Evolutionary conservation across 495 filamentous ascomycete species (phyloP).

Genomic region (Pyrenula aspistea): DNA sequence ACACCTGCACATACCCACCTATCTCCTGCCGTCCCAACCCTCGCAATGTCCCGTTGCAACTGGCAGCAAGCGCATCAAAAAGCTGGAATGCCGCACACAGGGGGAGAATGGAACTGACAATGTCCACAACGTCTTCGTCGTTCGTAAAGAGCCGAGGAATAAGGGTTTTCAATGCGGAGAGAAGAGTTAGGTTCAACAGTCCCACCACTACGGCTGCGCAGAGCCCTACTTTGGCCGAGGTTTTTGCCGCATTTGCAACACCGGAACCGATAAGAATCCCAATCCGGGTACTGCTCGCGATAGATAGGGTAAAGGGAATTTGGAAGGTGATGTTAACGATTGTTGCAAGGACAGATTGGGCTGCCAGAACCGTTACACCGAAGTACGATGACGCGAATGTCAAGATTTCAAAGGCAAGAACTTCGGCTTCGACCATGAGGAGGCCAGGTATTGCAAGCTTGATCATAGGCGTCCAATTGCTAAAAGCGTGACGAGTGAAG

Average conservation of each 20-base stretch:
- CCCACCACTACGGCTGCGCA: constrained; percentile 55
- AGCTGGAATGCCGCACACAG: constrained; percentile 79
- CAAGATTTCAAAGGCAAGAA: constrained; percentile 71
- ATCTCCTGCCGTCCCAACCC: constrained; percentile 79
- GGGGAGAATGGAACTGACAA: constrained; percentile 64
- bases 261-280: constrained; percentile 59
- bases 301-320: constrained; percentile 53
- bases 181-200: constrained; percentile 58
- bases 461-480: constrained; percentile 84
- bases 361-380: constrained; percentile 55
- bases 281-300: constrained; percentile 51
- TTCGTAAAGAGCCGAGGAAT: constrained; percentile 72
- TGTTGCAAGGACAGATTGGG: constrained; percentile 54
- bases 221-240: constrained; percentile 57
- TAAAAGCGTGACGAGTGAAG: constrained; percentile 52
- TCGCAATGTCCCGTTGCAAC: constrained; percentile 71
- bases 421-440: constrained; percentile 88
- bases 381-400: constrained; percentile 62
- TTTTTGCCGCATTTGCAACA: constrained; percentile 57
- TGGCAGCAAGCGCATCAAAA: constrained; percentile 67
- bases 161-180: constrained; percentile 48
- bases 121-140: constrained; percentile 63
- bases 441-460: constrained; percentile 73
- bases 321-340: constrained; percentile 50
- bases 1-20: constrained; percentile 75